Evolutionary conservation across 371 early-diverging fungal species (phyloP), one percentile per base, ranked within the genome.

Genomic region (Apophysomyces trapeziformis): DNA sequence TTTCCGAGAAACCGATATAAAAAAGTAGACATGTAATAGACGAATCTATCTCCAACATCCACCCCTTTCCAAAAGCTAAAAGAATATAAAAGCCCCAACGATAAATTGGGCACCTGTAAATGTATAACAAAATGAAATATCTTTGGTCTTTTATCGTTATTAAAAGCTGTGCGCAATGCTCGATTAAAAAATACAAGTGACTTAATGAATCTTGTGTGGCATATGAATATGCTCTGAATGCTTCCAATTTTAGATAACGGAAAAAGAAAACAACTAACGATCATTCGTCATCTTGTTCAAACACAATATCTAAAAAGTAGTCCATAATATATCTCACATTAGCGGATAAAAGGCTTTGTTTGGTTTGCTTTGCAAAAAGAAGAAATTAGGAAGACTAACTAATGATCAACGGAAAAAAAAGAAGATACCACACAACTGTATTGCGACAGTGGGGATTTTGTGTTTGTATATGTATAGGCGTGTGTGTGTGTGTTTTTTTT

Each of bases 11-110:
- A 50, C 32, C 32, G 3, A 26, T 26, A 26, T 21, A 18, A 50
- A 50, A 50, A 50, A 50, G 54, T 50, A 50, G 54, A 50, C 54
- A 50, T 50, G 54, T 50, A 50, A 50, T 50, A 50, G 54, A 50
- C 54, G 32, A 26, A 50, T 50, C 21, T 50, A 50, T 50, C 54
- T 50, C 16, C 21, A 8, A 41, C 54, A 50, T 9, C n/a, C 54
- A 50, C 54, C 54, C 54, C 54, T 50, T 50, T 50, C 54, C 54
- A 50, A 50, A 18, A 50, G 32, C 32, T 26, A 26, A 26, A 26
- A 26, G 32, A 26, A 26, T 26, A 26, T 26, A 18, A 50, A 18
- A 21, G 54, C 21, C 21, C 18, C 16, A n/a, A 21, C 16, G 21
- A 21, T 26, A 21, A 18, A 9, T 16, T 50, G 54, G 54, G 21